phyloP scores from a whole-genome alignment of 192 early-diverging fungal species.

The Rhizoclosmatium sp. region DNA sequence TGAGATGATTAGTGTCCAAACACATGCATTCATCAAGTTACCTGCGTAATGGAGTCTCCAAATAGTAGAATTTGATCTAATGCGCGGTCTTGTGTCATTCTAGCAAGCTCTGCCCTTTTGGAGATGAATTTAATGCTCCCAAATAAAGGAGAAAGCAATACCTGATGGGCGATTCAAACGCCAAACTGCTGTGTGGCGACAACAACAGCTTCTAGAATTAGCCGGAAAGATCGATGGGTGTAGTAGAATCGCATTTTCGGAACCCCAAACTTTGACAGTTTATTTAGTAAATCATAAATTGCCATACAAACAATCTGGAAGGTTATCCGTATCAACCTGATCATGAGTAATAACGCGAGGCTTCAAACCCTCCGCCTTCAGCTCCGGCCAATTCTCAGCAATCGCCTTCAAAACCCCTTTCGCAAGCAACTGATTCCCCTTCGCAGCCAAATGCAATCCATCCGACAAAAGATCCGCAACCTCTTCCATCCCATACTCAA shows the following conservation, averaged over 20 bases:
- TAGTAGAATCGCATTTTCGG: neutral
- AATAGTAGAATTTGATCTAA: constrained; percentile 31
- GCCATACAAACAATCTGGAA: neutral
- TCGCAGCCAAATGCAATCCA: constrained; percentile 45
- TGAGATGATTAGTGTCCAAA: neutral
- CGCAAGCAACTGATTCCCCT: constrained; percentile 42
- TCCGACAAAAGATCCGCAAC: constrained; percentile 37
- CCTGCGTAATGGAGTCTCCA: constrained; percentile 54
- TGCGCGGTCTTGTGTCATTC: neutral
- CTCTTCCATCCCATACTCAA: constrained; percentile 28
- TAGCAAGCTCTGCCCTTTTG: too few species aligned
- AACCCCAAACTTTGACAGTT: neutral
- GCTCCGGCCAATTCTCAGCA: constrained; percentile 51
- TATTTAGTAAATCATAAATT: neutral
- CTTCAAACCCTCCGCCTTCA: neutral
- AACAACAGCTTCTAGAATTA: neutral
- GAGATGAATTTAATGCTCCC: too few species aligned
- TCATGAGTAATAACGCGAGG: neutral
- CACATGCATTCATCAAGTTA: neutral
- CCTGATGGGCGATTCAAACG: neutral
- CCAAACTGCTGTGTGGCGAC: neutral
- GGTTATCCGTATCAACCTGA: neutral
- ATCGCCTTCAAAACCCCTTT: constrained; percentile 49
- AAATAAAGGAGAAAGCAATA: neutral
- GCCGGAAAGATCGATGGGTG: too few species aligned